phyloP scores from a whole-genome alignment of 2,329 filamentous ascomycete species.

The Talaromyces rugulosus region DNA sequence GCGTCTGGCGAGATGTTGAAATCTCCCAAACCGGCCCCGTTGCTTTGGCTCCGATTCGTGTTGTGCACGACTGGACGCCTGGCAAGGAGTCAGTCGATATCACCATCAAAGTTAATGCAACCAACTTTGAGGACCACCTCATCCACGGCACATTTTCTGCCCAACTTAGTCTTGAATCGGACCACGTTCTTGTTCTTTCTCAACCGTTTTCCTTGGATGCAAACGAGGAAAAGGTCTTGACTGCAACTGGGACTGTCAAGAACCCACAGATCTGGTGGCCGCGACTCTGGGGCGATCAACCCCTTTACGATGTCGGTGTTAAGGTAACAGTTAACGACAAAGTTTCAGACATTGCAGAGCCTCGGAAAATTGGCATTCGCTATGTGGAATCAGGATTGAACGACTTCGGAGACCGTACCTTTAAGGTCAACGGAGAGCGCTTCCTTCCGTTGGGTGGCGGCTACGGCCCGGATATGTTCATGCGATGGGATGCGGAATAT shows the following conservation, averaged over 20 bases:
- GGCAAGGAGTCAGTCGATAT: slow-evolving; percentile 37
- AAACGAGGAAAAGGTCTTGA: slow-evolving; percentile 35
- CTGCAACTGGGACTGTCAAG: slow-evolving; percentile 34
- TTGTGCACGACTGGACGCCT: slow-evolving; percentile 41
- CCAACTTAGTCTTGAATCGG: slow-evolving; percentile 15
- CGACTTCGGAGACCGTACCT: slow-evolving; percentile 51
- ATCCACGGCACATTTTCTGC: slow-evolving; percentile 21
- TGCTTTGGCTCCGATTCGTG: slow-evolving; percentile 40
- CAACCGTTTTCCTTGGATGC: slow-evolving; percentile 36
- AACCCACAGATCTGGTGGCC: slow-evolving; percentile 60
- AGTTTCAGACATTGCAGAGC: slow-evolving; percentile 31
- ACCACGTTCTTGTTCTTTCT: slow-evolving; percentile 20
- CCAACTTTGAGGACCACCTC: slow-evolving; percentile 25
- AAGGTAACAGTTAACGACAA: slow-evolving; percentile 20
- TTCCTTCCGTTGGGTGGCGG: slow-evolving; percentile 61
- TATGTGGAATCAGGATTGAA: slow-evolving; percentile 52
- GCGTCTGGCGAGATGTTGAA: slow-evolving; percentile 58
- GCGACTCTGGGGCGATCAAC: slow-evolving; percentile 55
- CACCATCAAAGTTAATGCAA: slow-evolving; percentile 35
- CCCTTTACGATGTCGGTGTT: slow-evolving; percentile 43
- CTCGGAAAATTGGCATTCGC: slow-evolving; percentile 50
- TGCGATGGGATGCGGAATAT: slow-evolving; percentile 51
- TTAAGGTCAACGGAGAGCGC: slow-evolving; percentile 52
- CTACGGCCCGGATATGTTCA: slow-evolving; percentile 59
- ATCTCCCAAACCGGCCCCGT: slow-evolving; percentile 54